Evolutionary conservation across 352 stramenopile species (phyloP).

Genomic region (Globisporangium apiculatum): DNA sequence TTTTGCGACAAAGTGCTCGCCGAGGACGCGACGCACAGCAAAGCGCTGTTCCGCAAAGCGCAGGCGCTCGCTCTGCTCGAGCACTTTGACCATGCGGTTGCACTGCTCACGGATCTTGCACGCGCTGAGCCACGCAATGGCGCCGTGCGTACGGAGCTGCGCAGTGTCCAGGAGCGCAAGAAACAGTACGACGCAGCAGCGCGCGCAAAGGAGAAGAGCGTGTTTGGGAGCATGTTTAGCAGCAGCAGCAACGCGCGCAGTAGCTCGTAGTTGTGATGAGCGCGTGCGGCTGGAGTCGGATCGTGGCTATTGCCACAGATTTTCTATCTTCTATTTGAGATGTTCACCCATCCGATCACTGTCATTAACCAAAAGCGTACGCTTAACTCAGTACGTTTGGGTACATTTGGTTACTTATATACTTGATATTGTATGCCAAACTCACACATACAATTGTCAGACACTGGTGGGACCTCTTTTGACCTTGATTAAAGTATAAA

Average conservation of each 20-base stretch:
- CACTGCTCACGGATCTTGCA: slow-evolving; percentile 45
- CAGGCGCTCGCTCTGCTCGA: slow-evolving; percentile 56
- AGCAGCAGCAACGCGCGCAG: slow-evolving; percentile 23
- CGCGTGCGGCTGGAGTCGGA: too few species aligned
- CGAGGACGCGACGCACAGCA: slow-evolving; percentile 56
- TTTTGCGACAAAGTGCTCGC: slow-evolving; percentile 71
- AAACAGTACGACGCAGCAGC: slow-evolving; percentile 58
- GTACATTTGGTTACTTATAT: too few species aligned
- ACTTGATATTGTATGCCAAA: too few species aligned
- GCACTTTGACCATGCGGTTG: slow-evolving; percentile 47
- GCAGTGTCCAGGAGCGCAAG: slow-evolving; percentile 37
- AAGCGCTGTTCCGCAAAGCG: slow-evolving; percentile 77
- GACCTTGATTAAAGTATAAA: too few species aligned
- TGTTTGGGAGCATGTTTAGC: slow-evolving; percentile 74
- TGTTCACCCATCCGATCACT: too few species aligned
- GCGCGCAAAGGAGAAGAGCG: slow-evolving; percentile 42
- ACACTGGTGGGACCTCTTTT: too few species aligned
- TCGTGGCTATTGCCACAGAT: neutral
- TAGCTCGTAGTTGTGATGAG: slow-evolving; percentile 4
- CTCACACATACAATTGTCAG: too few species aligned
- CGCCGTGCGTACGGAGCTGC: slow-evolving; percentile 52
- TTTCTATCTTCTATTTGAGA: too few species aligned
- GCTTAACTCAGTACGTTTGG: too few species aligned
- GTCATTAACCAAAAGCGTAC: too few species aligned
- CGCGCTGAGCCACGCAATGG: slow-evolving; percentile 66